Base-by-base conservation (phyloP, 2,329 filamentous ascomycete species). In the Aureobasidium sp. region DNA sequence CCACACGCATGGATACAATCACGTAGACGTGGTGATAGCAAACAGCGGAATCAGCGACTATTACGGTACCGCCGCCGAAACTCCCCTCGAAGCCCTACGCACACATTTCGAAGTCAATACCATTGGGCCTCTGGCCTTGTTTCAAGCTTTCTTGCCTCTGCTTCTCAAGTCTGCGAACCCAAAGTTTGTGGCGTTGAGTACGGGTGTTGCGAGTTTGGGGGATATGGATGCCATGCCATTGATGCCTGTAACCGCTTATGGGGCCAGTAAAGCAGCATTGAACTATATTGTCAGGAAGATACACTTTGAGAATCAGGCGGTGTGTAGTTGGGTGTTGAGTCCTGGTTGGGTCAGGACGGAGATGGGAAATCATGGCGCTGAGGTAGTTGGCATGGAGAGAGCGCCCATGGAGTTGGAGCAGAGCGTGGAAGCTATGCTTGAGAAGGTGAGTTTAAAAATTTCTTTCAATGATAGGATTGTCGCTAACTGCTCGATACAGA, bases 121-220 rank as follows among this genome's bases (percentile, higher is more conserved):
- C 7, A 66, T 75, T 25, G 77, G 76, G 2, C 68, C 76, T 2
- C 63, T 82, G 0, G 52, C 67, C 2, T 71, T 82, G 1, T 82
- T 78, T 69, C 78, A 81, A 65, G 79, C 78, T 1, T 72, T 72
- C 5, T 69, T 71, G 11, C 71, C 73, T 1, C 67, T 83, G 2
- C 53, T 57, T 11, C 66, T 83, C 48, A 59, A 58, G 37, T 48
- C 47, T 11, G 25, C 64, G 7, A 61, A 69, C 17, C 74, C 76
- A 0, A 72, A 72, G n/a, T 80, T 76, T 34, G 71, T 75, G 2
- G 65, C 72, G 3, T 72, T 81, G 39, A 73, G 53, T 7, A 55
- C 59, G 15, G 36, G 48, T 7, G 47, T 37, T 12, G 59, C 59
- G 2, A 53, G 37, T 37, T 3, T 62, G 20, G 44, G 25, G 17